Evolutionary conservation across 2,329 filamentous ascomycete species (phyloP).

Genomic region (Pseudocercospora macadamiae): DNA sequence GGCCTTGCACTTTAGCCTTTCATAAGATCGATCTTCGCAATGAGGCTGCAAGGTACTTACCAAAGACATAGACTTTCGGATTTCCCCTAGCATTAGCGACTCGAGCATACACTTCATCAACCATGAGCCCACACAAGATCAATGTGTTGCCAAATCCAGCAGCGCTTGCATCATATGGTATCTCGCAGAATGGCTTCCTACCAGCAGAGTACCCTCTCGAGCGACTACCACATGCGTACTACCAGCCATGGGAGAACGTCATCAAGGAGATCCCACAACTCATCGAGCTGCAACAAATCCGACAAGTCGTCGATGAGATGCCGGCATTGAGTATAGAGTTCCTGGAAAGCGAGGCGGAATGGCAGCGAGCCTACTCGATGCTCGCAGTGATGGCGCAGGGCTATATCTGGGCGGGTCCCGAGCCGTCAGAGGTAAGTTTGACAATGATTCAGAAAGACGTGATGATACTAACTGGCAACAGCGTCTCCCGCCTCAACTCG

Average conservation of each 20-base stretch:
- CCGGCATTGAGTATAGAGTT: slow-evolving; percentile 78
- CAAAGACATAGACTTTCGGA: not conserved
- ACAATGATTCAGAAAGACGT: not conserved
- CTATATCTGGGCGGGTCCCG: slow-evolving; percentile 84
- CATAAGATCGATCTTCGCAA: not conserved
- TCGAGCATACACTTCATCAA: not conserved
- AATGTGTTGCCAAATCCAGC: slow-evolving; percentile 23
- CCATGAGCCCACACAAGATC: slow-evolving; percentile 34
- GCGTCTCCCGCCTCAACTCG: slow-evolving; percentile 75
- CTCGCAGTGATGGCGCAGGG: slow-evolving; percentile 78
- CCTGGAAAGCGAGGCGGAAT: slow-evolving; percentile 82
- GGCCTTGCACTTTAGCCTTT: too few relatives aligned
- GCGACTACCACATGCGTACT: slow-evolving; percentile 83
- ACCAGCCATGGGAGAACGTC: slow-evolving; percentile 88
- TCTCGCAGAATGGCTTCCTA: slow-evolving; percentile 70
- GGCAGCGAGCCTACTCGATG: slow-evolving; percentile 81
- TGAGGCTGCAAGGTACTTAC: not conserved
- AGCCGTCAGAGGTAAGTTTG: slow-evolving; percentile 58
- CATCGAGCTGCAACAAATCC: slow-evolving; percentile 77
- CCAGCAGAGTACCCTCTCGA: slow-evolving; percentile 77
- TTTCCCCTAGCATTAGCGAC: not conserved
- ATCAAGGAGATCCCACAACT: slow-evolving; percentile 79
- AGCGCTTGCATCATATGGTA: slow-evolving; percentile 30
- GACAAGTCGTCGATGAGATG: slow-evolving; percentile 74
- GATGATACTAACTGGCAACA: slow-evolving; percentile 32